Base-by-base conservation (phyloP, 2,329 filamentous ascomycete species). In the Stenocarpella maydis region DNA sequence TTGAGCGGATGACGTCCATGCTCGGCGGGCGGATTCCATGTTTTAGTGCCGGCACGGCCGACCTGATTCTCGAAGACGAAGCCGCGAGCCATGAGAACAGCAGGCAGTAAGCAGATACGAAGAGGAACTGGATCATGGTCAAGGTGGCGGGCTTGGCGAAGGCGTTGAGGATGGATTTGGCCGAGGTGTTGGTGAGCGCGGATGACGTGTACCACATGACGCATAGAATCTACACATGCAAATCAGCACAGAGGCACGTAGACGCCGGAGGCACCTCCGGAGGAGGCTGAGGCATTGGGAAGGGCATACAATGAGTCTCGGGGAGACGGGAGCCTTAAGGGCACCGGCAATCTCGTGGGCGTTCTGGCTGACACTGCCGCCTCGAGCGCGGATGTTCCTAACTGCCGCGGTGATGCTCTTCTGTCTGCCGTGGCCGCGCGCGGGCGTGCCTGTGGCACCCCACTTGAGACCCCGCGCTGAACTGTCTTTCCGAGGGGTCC, bases 121-220 rank as follows among this genome's bases (percentile, higher is more conserved):
- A 95, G 69, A 90, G 92, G 82, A 99, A 99, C 84, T 99, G 96
- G 64, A 97, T 86, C 69, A 97, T 86, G 1, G 95, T 98, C 75
- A 98, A 87, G 24, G 95, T 98, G 39, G 96, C 92, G 1, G 95
- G 95, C 80, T 94, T 96, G 69, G 93, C 90, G 74, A 98, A 93
- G 52, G 93, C 92, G 74, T 94, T 98, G 71, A 98, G 86, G 77
- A 99, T 99, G 21, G 95, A 93, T 82, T 99, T 99, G 65, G 96
- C 98, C 28, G 96, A 98, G 2, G 96, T 98, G 79, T 98, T 99
- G 72, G 96, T 98, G 74, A 98, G 84, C 72, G 97, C 96, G 52
- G 95, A 98, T 28, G 95, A 97, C 79, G 92, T 88, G 84, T 98
- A 99, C 96, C 96, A 98, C 77, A 95, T 82, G 69, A 95, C 83